Base-by-base conservation (phyloP, 345 rosid species). In the Salix brachista region DNA sequence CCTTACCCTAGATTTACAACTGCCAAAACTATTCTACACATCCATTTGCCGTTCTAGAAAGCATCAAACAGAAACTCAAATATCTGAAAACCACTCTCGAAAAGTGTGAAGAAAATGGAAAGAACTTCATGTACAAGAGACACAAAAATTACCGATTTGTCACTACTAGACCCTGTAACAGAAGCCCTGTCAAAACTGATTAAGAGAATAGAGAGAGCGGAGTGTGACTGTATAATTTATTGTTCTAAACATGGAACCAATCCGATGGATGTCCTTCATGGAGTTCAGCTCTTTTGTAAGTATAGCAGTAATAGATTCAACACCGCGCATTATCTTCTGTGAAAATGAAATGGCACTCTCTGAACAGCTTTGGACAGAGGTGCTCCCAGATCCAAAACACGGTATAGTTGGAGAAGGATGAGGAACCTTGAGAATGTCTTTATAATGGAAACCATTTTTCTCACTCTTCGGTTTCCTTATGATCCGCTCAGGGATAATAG, bases 331-430 rank as follows among this genome's bases (percentile, higher is more conserved):
- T 85, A 91, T 96, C 70, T 87, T 82, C 85, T 90, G 92, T 8
- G 96, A 88, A 86, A 93, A 96, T 73, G 82, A 80, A 81, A 92
- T 86, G 70, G 90, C 96, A 78, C 84, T 91, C 84, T 89, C 85
- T 72, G 97, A 81, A 82, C 86, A 91, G 52, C 82, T 86, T 75
- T 83, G 83, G 48, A 78, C 61, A 37, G 92, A 83, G 74, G 79
- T 46, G 83, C 83, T 65, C 66, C 88, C 81, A 28, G 83, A 77
- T 73, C 83, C 74, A 67, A 85, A 70, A 58, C 81, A 74, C 6
- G 78, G 74, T 17, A 58, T 26, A 56, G 71, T 56, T 77, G 72
- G 75, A 19, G 86, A 73, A 74, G 52, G 84, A 67, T 78, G 88
- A 67, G 83, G 72, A 83, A 75, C 85, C 76, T 84, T 85, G 67